A percentile compares a stretch with the other conserved stretches of the same genome.
Evolutionary conservation across 106 monocot species (phyloP).

Genomic region (Dendrobium catenatum): DNA sequence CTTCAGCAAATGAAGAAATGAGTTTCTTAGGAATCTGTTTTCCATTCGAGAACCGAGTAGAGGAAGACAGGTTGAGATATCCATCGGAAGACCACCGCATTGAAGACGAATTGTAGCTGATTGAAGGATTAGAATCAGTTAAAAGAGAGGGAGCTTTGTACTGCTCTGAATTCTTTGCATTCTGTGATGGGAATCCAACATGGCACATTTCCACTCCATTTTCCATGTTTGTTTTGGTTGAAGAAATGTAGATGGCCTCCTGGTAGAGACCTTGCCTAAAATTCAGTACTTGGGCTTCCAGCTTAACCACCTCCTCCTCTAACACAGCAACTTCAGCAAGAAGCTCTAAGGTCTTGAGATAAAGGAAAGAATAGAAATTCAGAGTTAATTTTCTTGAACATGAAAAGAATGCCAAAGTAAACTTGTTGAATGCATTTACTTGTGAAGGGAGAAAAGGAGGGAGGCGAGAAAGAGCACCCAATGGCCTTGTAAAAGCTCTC

Average conservation of each 20-base stretch:
- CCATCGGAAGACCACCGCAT: neutral
- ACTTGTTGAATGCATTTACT: slow-evolving; percentile 19
- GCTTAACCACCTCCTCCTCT: slow-evolving; percentile 84
- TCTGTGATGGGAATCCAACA: too few relatives aligned
- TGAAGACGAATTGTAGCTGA: neutral
- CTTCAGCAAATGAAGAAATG: neutral
- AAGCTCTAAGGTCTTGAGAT: slow-evolving; percentile 70
- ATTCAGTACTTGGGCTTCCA: slow-evolving; percentile 89
- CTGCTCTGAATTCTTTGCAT: neutral
- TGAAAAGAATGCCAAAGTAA: neutral
- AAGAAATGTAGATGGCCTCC: slow-evolving; percentile 65
- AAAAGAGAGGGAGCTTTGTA: neutral
- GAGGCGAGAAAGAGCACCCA: slow-evolving; percentile 83
- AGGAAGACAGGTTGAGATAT: slow-evolving; percentile 1
- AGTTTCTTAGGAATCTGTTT: slow-evolving; percentile 1
- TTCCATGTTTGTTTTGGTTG: slow-evolving; percentile 43
- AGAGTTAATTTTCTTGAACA: neutral
- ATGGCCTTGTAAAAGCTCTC: slow-evolving; percentile 77
- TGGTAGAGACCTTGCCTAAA: slow-evolving; percentile 76
- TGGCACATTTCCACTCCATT: slow-evolving; percentile 5
- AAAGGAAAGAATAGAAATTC: neutral
- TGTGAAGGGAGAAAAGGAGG: slow-evolving; percentile 76
- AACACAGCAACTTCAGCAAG: slow-evolving; percentile 87
- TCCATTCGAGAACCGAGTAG: neutral
- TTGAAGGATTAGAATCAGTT: neutral